phyloP scores from a whole-genome alignment of 257 asterid genomes.

The Petrea volubilis region DNA sequence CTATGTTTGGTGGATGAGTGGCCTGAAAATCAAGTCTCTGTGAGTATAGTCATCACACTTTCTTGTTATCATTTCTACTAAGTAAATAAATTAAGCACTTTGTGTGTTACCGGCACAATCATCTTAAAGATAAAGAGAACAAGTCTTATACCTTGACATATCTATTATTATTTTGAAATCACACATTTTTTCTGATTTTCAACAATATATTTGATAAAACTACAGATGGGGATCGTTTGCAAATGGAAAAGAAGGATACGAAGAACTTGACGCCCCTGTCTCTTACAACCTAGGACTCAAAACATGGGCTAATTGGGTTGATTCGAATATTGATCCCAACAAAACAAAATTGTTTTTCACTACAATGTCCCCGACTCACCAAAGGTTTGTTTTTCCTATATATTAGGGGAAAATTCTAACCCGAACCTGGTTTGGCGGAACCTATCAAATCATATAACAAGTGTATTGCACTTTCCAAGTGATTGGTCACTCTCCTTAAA shows the following conservation, averaged over 20 bases:
- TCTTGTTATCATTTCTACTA: background rate
- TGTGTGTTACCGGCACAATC: background rate
- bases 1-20: constrained; percentile 97
- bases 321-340: constrained; percentile 72
- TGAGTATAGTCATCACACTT: constrained; percentile 29
- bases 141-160: too few species aligned
- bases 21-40: constrained; percentile 78
- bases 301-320: constrained; percentile 99
- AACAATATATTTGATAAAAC: background rate
- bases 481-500: too few species aligned
- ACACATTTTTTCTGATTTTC: too few species aligned
- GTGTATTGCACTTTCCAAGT: too few species aligned
- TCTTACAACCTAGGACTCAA: constrained; percentile 72
- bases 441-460: too few species aligned
- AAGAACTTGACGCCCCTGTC: constrained; percentile 67
- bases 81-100: background rate
- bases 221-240: constrained; percentile 90
- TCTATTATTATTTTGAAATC: too few species aligned
- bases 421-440: too few species aligned
- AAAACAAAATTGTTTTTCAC: constrained; percentile 81
- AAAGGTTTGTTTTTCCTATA: constrained; percentile 48
- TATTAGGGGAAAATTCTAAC: background rate
- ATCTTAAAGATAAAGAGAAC: too few species aligned
- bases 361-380: constrained; percentile 94
- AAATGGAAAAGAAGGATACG: constrained; percentile 78